A percentile compares a stretch with the other conserved stretches of the same genome.
Evolutionary conservation across 441 rosid species (phyloP).

Genomic region (Pelargonium myrrhifolium): DNA sequence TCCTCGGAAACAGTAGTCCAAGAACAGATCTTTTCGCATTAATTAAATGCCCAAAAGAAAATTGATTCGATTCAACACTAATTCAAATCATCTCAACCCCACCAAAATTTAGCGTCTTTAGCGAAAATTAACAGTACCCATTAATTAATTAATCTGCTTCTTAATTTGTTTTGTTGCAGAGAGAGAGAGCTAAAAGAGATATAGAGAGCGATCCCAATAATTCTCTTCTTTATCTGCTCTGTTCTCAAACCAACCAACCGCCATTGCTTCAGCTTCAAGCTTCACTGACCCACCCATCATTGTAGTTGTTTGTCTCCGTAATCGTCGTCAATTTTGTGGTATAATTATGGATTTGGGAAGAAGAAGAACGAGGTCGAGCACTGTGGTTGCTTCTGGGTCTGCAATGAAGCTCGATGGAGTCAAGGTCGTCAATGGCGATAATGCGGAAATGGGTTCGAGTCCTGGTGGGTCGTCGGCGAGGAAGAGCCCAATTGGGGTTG

Average conservation of each 20-base stretch:
- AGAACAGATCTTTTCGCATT: no score
- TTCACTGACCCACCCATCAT: neutral
- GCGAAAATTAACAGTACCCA: no score
- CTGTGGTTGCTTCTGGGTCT: slow-evolving; percentile 46
- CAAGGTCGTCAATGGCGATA: slow-evolving; percentile 44
- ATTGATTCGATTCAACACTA: no score
- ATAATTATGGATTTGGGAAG: slow-evolving; percentile 36
- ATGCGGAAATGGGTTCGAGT: neutral
- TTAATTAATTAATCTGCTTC: no score
- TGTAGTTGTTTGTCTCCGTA: neutral
- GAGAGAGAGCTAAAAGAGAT: no score
- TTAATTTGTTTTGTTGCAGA: no score
- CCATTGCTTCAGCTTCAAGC: slow-evolving; percentile 8
- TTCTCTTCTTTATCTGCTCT: no score
- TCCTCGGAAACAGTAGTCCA: no score
- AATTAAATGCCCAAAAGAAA: no score
- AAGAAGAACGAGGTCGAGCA: slow-evolving; percentile 29
- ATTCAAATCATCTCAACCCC: no score
- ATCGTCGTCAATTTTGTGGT: neutral
- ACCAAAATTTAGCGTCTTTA: no score
- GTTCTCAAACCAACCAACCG: neutral
- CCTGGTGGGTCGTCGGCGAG: slow-evolving; percentile 10
- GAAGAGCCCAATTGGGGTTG: slow-evolving; percentile 19
- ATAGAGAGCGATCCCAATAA: no score
- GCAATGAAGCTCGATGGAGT: slow-evolving; percentile 63